Percentiles rank a stretch among this genome's conserved stretches.
phyloP scores from a whole-genome alignment of 2,329 filamentous ascomycete species.

The Falciphora oryzae region DNA sequence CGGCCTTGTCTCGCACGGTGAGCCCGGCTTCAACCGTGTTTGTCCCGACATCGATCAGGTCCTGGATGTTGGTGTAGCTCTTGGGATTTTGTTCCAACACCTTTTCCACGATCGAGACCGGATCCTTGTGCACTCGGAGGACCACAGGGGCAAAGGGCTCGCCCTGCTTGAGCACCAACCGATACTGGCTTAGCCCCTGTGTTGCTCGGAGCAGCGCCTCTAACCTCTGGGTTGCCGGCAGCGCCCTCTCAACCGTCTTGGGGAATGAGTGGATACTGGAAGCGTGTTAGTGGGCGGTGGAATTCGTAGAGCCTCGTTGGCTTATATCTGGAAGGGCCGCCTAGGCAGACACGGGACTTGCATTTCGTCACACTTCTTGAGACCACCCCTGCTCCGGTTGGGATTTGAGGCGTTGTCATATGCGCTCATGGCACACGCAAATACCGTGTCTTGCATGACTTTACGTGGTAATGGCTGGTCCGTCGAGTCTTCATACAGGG shows the following conservation, averaged over 20 bases:
- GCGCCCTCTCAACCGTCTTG: conserved; percentile 45
- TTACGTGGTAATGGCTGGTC: conserved; percentile 43
- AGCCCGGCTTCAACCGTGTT: conserved; percentile 60
- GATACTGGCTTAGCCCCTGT: conserved; percentile 69
- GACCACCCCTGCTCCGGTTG: conserved; percentile 66
- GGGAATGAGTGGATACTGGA: conserved; percentile 59
- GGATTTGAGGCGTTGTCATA: conserved; percentile 82
- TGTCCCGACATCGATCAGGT: conserved; percentile 62
- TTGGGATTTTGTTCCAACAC: conserved; percentile 70
- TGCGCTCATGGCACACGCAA: conserved; percentile 58
- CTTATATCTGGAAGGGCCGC: neutral
- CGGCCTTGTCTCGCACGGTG: conserved; percentile 25
- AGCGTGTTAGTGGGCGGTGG: neutral
- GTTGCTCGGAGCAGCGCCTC: conserved; percentile 66
- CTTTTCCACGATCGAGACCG: conserved; percentile 65
- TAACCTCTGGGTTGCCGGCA: conserved; percentile 46
- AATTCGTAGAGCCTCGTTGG: neutral
- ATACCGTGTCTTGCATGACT: conserved; percentile 53
- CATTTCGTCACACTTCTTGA: conserved; percentile 75
- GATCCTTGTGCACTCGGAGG: conserved; percentile 70
- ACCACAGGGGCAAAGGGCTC: conserved; percentile 75
- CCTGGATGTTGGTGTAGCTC: conserved; percentile 69
- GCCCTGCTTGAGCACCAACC: conserved; percentile 70
- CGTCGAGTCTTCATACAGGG: conserved; percentile 51
- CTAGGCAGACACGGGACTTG: conserved; percentile 31